These are phyloP conservation scores for Solanum hybrid DNA, from an alignment of 305 asterid genomes.

Conservation along the genomic window DNA sequence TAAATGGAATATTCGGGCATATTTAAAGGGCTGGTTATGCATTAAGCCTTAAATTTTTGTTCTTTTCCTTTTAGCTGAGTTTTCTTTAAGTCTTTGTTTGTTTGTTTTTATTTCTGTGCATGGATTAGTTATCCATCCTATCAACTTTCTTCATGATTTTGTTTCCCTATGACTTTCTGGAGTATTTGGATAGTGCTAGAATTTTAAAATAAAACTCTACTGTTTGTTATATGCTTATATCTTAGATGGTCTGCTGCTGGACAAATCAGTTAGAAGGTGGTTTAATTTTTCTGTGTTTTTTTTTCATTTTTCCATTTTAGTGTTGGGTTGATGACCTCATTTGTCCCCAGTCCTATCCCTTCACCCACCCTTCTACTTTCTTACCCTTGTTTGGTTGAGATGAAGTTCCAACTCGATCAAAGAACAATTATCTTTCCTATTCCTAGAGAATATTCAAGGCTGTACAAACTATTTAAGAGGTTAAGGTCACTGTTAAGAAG, in stretches of 20 bases:
- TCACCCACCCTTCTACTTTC: neutral
- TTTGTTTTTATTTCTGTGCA: neutral
- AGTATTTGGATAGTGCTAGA: neutral
- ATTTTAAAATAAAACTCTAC: neutral
- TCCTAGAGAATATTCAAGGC: neutral
- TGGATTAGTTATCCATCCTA: neutral
- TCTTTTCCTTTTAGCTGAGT: neutral
- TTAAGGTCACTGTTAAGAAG: neutral
- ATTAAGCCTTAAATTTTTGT: neutral
- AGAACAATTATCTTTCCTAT: neutral
- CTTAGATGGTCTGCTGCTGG: neutral
- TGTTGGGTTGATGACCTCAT: neutral
- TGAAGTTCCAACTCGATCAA: neutral
- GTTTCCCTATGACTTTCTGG: neutral
- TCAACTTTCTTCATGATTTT: neutral
- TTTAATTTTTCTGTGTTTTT: neutral
- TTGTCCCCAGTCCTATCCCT: neutral
- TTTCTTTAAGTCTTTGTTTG: neutral
- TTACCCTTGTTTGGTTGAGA: neutral
- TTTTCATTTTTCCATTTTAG: neutral
- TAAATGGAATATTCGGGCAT: neutral
- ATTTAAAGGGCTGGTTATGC: neutral
- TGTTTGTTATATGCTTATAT: neutral
- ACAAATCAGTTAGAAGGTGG: neutral
- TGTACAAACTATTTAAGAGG: neutral